Conservation (phyloP, 352 stramenopile species). For the Pythium monospermum region DNA sequence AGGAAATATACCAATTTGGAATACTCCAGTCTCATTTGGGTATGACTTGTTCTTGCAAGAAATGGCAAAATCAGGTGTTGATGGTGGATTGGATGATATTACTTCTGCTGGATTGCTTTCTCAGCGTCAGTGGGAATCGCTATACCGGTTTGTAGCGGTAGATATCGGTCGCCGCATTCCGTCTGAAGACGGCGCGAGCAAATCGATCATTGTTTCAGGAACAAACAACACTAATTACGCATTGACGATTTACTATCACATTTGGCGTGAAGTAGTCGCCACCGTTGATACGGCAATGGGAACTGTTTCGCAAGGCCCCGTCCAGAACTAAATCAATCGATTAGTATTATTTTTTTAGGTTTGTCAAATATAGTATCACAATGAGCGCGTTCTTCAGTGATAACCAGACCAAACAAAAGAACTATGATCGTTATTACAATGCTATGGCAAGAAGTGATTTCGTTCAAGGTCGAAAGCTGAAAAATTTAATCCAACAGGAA, state of each 20-base stretch:
- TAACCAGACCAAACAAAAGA: conserved; percentile 24
- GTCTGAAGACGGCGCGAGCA: conserved; percentile 20
- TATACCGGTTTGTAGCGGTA: conserved; percentile 22
- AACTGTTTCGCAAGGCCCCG: conserved; percentile 16
- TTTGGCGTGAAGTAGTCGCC: conserved; percentile 21
- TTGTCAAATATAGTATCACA: conserved; percentile 16
- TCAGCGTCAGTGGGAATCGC: conserved; percentile 21
- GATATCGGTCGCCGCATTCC: conserved; percentile 26
- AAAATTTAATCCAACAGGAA: conserved; percentile 16
- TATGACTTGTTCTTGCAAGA: conserved; percentile 28
- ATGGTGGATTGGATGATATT: conserved; percentile 22
- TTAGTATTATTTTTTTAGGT: conserved; percentile 15
- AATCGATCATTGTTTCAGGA: conserved; percentile 18
- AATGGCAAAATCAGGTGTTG: conserved; percentile 21
- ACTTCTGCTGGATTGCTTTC: conserved; percentile 12
- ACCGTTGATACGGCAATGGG: conserved; percentile 23
- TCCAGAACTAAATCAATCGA: conserved; percentile 16
- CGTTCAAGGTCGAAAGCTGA: conserved; percentile 15
- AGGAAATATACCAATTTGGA: conserved; percentile 19
- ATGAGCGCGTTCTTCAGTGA: conserved; percentile 20
- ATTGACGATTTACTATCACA: conserved; percentile 21
- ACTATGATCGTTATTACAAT: conserved; percentile 24
- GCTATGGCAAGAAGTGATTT: conserved; percentile 16
- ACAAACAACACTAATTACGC: conserved; percentile 16
- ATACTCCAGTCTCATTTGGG: conserved; percentile 18